Percentiles rank a stretch among this genome's conserved stretches.
phyloP scores from a whole-genome alignment of 2,329 filamentous ascomycete genomes.

The Fusarium succisae region DNA sequence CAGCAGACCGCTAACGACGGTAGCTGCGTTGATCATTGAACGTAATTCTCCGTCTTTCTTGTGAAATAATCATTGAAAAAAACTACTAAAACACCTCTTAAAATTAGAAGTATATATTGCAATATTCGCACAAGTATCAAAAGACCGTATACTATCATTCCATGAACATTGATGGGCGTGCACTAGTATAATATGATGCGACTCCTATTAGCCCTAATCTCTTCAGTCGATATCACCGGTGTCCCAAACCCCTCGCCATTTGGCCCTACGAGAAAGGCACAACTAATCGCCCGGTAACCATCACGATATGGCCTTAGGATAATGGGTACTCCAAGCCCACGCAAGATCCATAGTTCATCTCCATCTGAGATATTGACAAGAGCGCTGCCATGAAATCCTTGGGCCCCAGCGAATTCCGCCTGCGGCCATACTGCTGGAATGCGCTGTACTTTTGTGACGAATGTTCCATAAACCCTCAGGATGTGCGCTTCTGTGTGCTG shows the following conservation, averaged over 20 bases:
- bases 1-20: fast-evolving
- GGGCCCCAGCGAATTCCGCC: too few relatives aligned
- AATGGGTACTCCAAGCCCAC: fast-evolving
- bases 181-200: background rate
- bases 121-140: fast-evolving
- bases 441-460: too few relatives aligned
- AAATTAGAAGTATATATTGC: background rate
- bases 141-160: fast-evolving
- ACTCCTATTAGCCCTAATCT: fast-evolving
- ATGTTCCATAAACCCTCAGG: too few relatives aligned
- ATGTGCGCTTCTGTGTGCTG: too few relatives aligned
- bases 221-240: too few relatives aligned
- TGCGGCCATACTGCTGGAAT: too few relatives aligned
- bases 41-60: background rate
- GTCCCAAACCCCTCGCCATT: too few relatives aligned
- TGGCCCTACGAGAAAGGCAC: fast-evolving
- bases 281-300: background rate
- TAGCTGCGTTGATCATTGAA: background rate
- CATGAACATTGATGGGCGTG: fast-evolving
- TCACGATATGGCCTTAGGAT: background rate
- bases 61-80: fast-evolving
- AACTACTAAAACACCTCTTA: background rate
- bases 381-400: fast-evolving
- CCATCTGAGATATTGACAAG: too few relatives aligned
- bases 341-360: background rate